Percentiles rank a stretch among this genome's conserved stretches.
phyloP scores from a whole-genome alignment of 2,329 filamentous ascomycete species.

The Macroventuria anomochaeta region DNA sequence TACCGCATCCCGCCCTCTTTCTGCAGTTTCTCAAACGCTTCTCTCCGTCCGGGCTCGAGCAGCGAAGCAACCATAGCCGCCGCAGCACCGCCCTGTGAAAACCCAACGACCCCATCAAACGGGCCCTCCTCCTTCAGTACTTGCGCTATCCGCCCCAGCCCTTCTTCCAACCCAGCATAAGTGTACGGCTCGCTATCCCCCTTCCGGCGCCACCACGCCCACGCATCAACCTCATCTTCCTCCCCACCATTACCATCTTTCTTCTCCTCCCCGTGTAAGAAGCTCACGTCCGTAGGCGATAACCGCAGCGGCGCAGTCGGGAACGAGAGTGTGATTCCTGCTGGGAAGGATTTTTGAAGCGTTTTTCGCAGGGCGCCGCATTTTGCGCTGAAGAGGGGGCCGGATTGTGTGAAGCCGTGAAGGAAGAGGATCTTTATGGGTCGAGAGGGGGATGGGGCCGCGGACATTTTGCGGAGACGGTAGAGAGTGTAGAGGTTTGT shows the following conservation, averaged over 20 bases:
- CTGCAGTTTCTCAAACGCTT: slow-evolving; percentile 56
- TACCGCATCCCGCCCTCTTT: slow-evolving; percentile 57
- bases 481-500: slow-evolving; percentile 26
- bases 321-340: slow-evolving; percentile 56
- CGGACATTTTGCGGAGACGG: slow-evolving; percentile 40
- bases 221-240: slow-evolving; percentile 68
- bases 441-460: slow-evolving; percentile 37
- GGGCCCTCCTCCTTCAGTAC: slow-evolving; percentile 40
- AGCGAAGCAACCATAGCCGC: slow-evolving; percentile 75
- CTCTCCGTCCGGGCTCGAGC: slow-evolving; percentile 64
- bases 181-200: slow-evolving; percentile 55
- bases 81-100: slow-evolving; percentile 57
- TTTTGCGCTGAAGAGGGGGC: slow-evolving; percentile 83
- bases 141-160: slow-evolving; percentile 67
- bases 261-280: slow-evolving; percentile 46
- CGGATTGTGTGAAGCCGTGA: slow-evolving; percentile 87
- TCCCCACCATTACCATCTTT: slow-evolving; percentile 48
- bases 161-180: slow-evolving; percentile 74
- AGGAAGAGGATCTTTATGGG: slow-evolving; percentile 58
- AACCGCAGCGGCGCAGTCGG: slow-evolving; percentile 55
- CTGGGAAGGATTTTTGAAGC: slow-evolving; percentile 74
- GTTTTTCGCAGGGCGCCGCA: slow-evolving; percentile 85
- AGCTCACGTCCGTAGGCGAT: slow-evolving; percentile 59
- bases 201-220: slow-evolving; percentile 82
- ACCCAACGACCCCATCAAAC: slow-evolving; percentile 48